phyloP scores from a whole-genome alignment of 768 basidiomycete species.

The Lactifluus rugatus region DNA sequence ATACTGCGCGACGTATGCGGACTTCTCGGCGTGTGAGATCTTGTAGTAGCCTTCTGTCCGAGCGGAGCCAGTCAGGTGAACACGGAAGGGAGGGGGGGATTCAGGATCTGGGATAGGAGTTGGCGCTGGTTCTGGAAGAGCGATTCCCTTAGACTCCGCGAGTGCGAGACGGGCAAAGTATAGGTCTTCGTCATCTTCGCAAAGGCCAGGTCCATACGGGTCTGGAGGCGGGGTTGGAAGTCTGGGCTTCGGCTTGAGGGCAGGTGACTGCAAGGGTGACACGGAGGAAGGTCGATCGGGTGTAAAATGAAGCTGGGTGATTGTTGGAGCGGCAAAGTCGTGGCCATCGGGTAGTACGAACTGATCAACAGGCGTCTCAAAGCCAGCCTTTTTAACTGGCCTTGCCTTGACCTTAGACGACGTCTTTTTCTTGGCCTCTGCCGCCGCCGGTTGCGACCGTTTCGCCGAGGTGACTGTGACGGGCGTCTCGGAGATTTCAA shows the following conservation, averaged over 20 bases:
- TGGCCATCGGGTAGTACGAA: slow-evolving; percentile 42
- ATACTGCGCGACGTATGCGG: slow-evolving; percentile 86
- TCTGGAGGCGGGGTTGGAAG: slow-evolving; percentile 44
- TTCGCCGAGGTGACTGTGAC: slow-evolving; percentile 11
- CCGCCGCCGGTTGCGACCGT: slow-evolving; percentile 2
- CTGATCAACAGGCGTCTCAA: slow-evolving; percentile 31
- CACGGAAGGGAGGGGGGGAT: slow-evolving; percentile 47
- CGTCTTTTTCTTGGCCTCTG: slow-evolving; percentile 28
- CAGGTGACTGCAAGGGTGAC: slow-evolving; percentile 44
- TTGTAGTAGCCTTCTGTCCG: slow-evolving; percentile 95
- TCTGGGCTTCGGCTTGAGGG: slow-evolving; percentile 27
- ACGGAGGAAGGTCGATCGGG: slow-evolving; percentile 36
- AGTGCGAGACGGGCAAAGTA: slow-evolving; percentile 65
- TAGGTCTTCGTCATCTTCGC: slow-evolving; percentile 83
- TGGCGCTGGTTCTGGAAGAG: slow-evolving; percentile 23
- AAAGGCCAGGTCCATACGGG: slow-evolving; percentile 46
- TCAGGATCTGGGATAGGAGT: slow-evolving; percentile 29
- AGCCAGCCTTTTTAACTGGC: slow-evolving; percentile 22
- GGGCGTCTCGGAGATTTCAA: slow-evolving; percentile 14
- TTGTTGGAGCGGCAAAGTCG: slow-evolving; percentile 40
- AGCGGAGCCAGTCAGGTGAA: slow-evolving; percentile 77
- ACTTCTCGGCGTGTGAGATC: slow-evolving; percentile 86
- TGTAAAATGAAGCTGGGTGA: slow-evolving; percentile 42
- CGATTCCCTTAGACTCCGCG: slow-evolving; percentile 27
- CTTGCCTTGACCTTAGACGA: slow-evolving; percentile 35